Base-by-base conservation (phyloP, 306 rosid genomes). In the Lablab purpureus region DNA sequence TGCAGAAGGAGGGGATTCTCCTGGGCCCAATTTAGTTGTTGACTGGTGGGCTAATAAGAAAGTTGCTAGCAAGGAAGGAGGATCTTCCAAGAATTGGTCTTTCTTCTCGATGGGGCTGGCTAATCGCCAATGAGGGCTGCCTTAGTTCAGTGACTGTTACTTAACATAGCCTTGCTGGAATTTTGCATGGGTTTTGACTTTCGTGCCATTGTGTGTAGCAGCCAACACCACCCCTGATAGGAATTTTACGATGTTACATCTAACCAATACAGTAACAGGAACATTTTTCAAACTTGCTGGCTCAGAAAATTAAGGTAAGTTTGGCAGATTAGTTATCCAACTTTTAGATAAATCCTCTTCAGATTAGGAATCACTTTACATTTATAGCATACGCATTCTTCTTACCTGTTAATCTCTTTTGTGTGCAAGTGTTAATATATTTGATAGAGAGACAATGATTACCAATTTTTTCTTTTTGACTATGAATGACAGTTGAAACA, bases 1-100 rank as follows among this genome's bases (percentile, higher is more conserved):
- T 73, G 84, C 89, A 11, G 96, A 93, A 60, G 94, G 96, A 45
- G 92, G 89, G 46, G 97, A 88, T 47, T 87, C 92, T 75, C 83
- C 47, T 54, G 77, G 50, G 4, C 78, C 99, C 6, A 69, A 74
- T 74, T 50, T 87, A 67, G 87, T 78, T 56, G 82, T 93, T 7
- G 91, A 89, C 40, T 91, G 99, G 99, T 95, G 99, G 99, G 93
- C 94, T 12, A 91, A 89, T 83, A 91, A 87, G 86, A 95, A 89
- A 82, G 94, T 86, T 71, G 88, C 45, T 17, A 87, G 81, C 75
- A 86, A 79, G 50, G 94, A 91, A n/a, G 79, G 84, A 36, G 87
- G 76, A 9, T 32, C 88, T n/a, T 22, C 86, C 34, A 79, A 89
- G 79, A 46, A 85, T 73, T 95, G 99, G 97, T 86, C 98, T 73